Conservation (phyloP, 2,329 filamentous ascomycete species). For the Pyrenochaeta sp. region DNA sequence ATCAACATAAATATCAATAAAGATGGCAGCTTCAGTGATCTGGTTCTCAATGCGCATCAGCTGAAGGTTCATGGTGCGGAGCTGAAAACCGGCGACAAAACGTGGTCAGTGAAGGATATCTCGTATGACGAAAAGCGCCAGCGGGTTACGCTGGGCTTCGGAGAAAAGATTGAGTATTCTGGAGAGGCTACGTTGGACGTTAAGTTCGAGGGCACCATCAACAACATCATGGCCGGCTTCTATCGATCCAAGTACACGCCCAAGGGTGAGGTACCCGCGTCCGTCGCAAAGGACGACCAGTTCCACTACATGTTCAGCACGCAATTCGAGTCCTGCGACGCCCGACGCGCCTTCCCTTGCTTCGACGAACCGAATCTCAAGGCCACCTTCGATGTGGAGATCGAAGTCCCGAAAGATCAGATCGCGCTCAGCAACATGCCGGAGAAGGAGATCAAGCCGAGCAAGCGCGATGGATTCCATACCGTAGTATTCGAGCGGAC, state of each 20-base stretch:
- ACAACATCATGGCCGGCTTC: constrained; percentile 89
- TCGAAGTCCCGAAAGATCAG: constrained; percentile 89
- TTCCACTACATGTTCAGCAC: constrained; percentile 82
- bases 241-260: constrained; percentile 96
- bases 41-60: constrained; percentile 86
- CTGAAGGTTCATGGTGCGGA: constrained; percentile 77
- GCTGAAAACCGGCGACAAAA: constrained; percentile 65
- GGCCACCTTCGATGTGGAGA: constrained; percentile 91
- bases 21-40: constrained; percentile 69
- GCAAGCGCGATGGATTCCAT: constrained; percentile 74
- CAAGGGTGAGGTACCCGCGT: constrained; percentile 71
- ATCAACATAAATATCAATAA: constrained; percentile 79
- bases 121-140: constrained; percentile 85
- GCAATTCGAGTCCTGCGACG: constrained; percentile 97
- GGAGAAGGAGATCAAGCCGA: constrained; percentile 76
- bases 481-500: constrained; percentile 90
- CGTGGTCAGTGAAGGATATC: constrained; percentile 71
- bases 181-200: constrained; percentile 73
- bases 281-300: constrained; percentile 76
- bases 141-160: constrained; percentile 80
- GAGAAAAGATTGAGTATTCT: constrained; percentile 72
- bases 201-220: constrained; percentile 81
- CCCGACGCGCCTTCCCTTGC: constrained; percentile 92
- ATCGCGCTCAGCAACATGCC: constrained; percentile 96
- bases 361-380: constrained; percentile 98